Base-by-base conservation (phyloP, 768 basidiomycete species). In the Lyophyllum atratum region DNA sequence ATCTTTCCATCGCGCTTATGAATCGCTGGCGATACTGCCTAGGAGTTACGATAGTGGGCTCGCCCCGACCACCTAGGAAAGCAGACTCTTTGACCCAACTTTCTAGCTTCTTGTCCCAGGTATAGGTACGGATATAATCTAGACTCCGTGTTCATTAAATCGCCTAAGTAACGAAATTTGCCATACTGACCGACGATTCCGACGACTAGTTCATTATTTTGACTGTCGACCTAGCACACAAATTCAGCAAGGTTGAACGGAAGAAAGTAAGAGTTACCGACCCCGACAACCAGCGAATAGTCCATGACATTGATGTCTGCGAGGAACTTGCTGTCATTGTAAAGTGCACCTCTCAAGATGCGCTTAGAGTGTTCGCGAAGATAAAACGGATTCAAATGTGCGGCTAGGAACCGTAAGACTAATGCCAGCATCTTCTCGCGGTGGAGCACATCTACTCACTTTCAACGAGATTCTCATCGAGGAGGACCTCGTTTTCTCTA, bases 71-170 rank as follows among this genome's bases (percentile, higher is more conserved):
- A 45, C 93, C 95, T 22, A 98, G 77, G 72, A 95, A 94, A 0
- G 92, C 83, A 2, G 93, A 89, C 64, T 98, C 97, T 68, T 98
- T 99, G 43, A 98, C 93, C 95, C 93, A 97, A 58, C 89, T 98
- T 74, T 98, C 97, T 17, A 99, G 76, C 64, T 94, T 95, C 77
- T 99, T 99, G 76, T 99, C 97, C 94, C 94, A 97, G 0, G 93
- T 96, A 67, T 95, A 96, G 3, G 94, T 95, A 9, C 95, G 89
- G 61, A 96, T 92, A 67, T 94, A 97, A 70, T 97, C 94, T 95
- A 15, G 15, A 5, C 12, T 53, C 5, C 24, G 48, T 49, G 2
- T 48, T 55, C 58, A 49, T 28, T n/a, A 37, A 12, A 51, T 39
- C 15, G 55, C 61, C 11, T n/a, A 63, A 22, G 6, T 34, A 28